Percentiles rank a stretch among this genome's conserved stretches.
Evolutionary conservation across 1,139 yeast genomes (phyloP).

Genomic region (Suhomyces yuchorum): DNA sequence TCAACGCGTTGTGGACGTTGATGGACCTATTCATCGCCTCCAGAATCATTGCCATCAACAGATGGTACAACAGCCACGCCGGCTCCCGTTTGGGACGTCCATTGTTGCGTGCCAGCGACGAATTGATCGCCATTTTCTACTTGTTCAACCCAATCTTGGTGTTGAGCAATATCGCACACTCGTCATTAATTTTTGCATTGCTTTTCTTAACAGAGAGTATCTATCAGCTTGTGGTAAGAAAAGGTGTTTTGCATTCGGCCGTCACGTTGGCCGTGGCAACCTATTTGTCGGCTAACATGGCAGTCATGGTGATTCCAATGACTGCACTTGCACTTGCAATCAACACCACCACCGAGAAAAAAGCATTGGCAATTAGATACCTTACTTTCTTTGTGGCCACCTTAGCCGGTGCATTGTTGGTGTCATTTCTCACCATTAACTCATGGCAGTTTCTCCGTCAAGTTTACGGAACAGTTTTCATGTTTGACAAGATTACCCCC

Average conservation of each 20-base stretch:
- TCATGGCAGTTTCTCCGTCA: conserved; percentile 53
- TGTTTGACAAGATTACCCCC: conserved; percentile 72
- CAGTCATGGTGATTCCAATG: conserved; percentile 60
- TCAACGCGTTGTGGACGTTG: conserved; percentile 41
- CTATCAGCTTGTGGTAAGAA: conserved; percentile 43
- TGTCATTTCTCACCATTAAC: conserved; percentile 36
- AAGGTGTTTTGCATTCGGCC: conserved; percentile 48
- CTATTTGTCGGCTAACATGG: conserved; percentile 64
- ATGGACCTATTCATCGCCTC: conserved; percentile 46
- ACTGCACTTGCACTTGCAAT: conserved; percentile 36
- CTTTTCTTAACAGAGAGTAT: conserved; percentile 56
- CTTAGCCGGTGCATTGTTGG: conserved; percentile 36
- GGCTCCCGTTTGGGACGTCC: conserved; percentile 21
- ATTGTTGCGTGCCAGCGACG: conserved; percentile 33
- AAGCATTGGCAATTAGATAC: conserved; percentile 21
- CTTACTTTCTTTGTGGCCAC: conserved; percentile 29
- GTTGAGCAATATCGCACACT: conserved; percentile 66
- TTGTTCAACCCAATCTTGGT: conserved; percentile 79
- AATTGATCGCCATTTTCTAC: conserved; percentile 61
- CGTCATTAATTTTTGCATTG: conserved; percentile 65
- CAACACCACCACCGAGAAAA: background rate
- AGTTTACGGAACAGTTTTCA: conserved; percentile 63
- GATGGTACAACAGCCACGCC: conserved; percentile 41
- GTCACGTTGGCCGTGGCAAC: conserved; percentile 62
- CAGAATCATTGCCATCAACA: conserved; percentile 42